Evolutionary conservation across 2,329 filamentous ascomycete genomes (phyloP).

Genomic region (Neophaeococcomyces mojaviensis): DNA sequence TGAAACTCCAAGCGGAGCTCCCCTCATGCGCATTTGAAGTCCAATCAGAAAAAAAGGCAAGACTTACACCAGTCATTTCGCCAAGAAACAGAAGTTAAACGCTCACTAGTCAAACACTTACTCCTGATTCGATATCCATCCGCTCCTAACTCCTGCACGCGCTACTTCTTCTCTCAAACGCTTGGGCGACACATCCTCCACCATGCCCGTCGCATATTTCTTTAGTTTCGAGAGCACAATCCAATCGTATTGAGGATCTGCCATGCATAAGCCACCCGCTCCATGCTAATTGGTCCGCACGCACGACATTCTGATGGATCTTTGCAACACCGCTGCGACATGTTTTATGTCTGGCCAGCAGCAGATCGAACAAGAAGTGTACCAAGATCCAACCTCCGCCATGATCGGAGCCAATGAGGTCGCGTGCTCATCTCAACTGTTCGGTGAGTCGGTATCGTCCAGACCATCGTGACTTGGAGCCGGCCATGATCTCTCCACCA

Average conservation of each 20-base stretch:
- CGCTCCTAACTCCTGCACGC: conserved; percentile 6
- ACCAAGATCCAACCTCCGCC: background rate
- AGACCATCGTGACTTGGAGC: background rate
- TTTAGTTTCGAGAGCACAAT: background rate
- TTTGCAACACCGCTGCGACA: background rate
- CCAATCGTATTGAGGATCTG: conserved; percentile 1
- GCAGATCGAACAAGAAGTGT: background rate
- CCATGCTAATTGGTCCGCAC: background rate
- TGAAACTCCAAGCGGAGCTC: background rate
- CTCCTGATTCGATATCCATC: background rate
- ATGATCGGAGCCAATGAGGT: background rate
- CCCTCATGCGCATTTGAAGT: too few species aligned
- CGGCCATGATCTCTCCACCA: background rate
- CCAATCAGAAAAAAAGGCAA: too few species aligned
- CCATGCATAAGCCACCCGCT: conserved; percentile 1
- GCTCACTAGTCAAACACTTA: background rate
- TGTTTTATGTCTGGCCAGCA: background rate
- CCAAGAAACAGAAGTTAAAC: too few species aligned
- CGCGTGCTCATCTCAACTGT: background rate
- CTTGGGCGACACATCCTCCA: background rate
- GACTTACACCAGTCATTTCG: too few species aligned
- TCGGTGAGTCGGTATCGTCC: background rate
- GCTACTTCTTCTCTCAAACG: conserved; percentile 4
- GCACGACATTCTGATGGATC: conserved; percentile 2
- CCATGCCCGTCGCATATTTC: background rate